A percentile compares a stretch with the other conserved stretches of the same genome.
phyloP scores from a whole-genome alignment of 768 basidiomycete genomes.

The Xerocomus potaroensis region DNA sequence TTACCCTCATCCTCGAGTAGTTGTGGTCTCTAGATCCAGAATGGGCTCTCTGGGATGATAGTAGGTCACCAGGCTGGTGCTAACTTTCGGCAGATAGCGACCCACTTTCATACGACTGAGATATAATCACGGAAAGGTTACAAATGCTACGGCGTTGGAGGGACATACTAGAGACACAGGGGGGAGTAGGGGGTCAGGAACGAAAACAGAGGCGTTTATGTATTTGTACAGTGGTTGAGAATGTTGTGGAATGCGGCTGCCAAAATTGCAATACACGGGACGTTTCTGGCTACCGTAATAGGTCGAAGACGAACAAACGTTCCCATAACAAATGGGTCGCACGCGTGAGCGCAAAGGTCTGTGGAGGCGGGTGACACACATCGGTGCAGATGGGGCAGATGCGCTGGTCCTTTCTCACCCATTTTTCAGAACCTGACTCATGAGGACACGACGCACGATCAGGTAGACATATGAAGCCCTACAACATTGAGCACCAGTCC shows the following conservation, averaged over 20 bases:
- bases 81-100: too few relatives aligned
- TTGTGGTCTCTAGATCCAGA: too few relatives aligned
- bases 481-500: too few relatives aligned
- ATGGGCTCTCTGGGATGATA: too few relatives aligned
- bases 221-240: constrained; percentile 25
- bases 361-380: too few relatives aligned
- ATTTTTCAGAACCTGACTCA: neutral
- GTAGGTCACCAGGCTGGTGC: too few relatives aligned
- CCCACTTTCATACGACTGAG: too few relatives aligned
- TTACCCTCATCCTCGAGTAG: too few relatives aligned
- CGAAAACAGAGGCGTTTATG: constrained; percentile 18
- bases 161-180: neutral
- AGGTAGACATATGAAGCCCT: neutral
- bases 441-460: neutral
- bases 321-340: constrained; percentile 11
- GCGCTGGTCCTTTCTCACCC: too few relatives aligned
- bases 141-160: too few relatives aligned
- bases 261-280: constrained; percentile 3
- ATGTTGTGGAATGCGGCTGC: constrained; percentile 5
- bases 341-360: constrained; percentile 1
- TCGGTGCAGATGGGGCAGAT: constrained; percentile 4
- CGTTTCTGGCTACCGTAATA: constrained; percentile 1
- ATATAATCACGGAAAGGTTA: too few relatives aligned
- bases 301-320: neutral
- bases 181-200: neutral